Evolutionary conservation across 2,329 filamentous ascomycete species (phyloP), one percentile per base, ranked within the genome.

Genomic region (Hypoxylon sp.): DNA sequence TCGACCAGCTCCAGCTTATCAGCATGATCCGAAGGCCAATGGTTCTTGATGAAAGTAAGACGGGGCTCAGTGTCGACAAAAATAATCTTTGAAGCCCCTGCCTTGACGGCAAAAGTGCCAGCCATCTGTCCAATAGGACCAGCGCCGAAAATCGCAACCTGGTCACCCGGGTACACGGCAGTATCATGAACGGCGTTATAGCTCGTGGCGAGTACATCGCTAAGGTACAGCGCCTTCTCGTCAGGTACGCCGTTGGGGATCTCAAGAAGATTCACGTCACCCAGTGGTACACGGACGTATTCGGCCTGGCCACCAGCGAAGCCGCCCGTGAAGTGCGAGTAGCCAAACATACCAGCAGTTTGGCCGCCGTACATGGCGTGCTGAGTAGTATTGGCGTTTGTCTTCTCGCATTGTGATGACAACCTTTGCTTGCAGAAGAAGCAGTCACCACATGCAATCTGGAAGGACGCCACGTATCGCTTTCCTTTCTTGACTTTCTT

Each of bases 231-330:
- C 0, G 84, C 92, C 81, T 95, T 94, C 83, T 97, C 94, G 75
- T 97, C 94, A 0, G 93, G 92, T 0, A 97, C 91, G 72, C 87
- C 86, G 59, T 92, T 90, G 1, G 94, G 94, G 5, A 97, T 88
- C 74, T 91, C 89, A 11, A 97, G 84, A 22, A 97, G 83, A 76
- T 97, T 97, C 66, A 93, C 90, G 73, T 96, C 92, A 29, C 89
- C 94, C 31, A 90, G 87, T 0, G 94, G 93, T 6, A 97, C 93
- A 6, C 94, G 88, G 0, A 94, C 91, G 75, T 94, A 97, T 81
- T 97, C 94, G 3, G 93, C 92, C 80, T 97, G 94, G 0, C 94
- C 94, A 53, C 94, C 93, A 0, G 93, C 93, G 76, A 95, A 97
- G 0, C 94, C 94, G 5, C 93, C 94, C 0, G 92, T 94, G 76